Base-by-base conservation (phyloP, 306 rosid genomes). In the Quercus alba region DNA sequence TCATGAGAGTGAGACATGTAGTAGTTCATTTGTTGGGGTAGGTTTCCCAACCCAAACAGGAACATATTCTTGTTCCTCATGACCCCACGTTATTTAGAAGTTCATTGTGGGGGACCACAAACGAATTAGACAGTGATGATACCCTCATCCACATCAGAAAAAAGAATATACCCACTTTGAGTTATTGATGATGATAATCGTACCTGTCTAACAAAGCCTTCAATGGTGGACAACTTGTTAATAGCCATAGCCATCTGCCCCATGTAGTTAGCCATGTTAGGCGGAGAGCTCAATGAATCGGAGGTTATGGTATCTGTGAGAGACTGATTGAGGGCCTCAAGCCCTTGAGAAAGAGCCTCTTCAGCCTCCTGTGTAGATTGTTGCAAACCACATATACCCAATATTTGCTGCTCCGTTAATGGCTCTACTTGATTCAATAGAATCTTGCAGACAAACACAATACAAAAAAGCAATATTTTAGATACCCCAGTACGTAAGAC, bases 191-290 rank as follows among this genome's bases (percentile, higher is more conserved):
- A 67, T 67, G 17, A 67, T 3, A 67, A 64, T 28, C 72, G 57
- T 88, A 96, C 99, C 99, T 96, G 98, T 90, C 94, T 85, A 6
- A 93, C 92, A 79, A 96, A 90, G 76, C 86, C 92, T 88, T 96
- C 98, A 15, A 93, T 87, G 64, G 92, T 84, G 20, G 97, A 88
- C 83, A 96, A 97, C 84, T 96, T 96, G 89, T 84, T 91, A 80
- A 96, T 89, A 84, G 99, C 99, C 10, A 92, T 9, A 12, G 98
- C 93, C 99, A 96, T 93, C 30, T 96, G 99, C 19, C 97, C 97
- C 99, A 93, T 96, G 81, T 93, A 96, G 85, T 91, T 96, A 44
- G 91, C 83, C 98, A 96, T 88, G 77, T 91, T 93, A 8, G 92
- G 93, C 75, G 98, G 90, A 81, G 79, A 77, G 75, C 87, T 90